Evolutionary conservation across 805 yeast species (phyloP), one percentile per base, ranked within the genome.

Genomic region (Saturnispora sanitii): DNA sequence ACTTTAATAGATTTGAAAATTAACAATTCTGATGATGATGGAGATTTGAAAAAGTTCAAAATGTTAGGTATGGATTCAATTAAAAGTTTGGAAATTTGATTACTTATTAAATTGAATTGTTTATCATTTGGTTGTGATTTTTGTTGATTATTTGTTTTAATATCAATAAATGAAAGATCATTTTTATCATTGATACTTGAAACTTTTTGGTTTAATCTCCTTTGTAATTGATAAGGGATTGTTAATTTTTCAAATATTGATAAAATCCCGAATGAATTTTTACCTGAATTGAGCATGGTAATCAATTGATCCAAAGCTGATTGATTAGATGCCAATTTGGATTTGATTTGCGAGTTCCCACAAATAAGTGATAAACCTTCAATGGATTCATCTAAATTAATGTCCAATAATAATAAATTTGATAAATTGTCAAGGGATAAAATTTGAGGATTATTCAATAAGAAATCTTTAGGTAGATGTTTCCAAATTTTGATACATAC

Each of bases 401-500:
- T 35, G 19, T 73, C 64, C 1, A 58, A 56, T 9, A 57, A 62
- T 13, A 54, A 39, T 4, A 49, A 37, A 8, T 44, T 44, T 53
- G 64, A 49, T 51, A 63, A 51, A 13, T 57, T 51, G 17, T 60
- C 52, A 18, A 71, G 44, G 2, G 62, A 55, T 12, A 63, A 52
- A 3, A 67, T 37, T 6, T 54, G 51, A 11, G 53, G 35, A 21
- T 54, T 48, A n/a, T 56, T 61, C 26, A 51, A 43, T 4, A 58
- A 22, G 7, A 43, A 20, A 26, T 55, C 58, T 19, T 65, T 54
- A 32, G 67, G 62, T 0, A 71, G 56, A 41, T 69, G 65, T 38
- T 69, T 68, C 82, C 82, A 77, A 2, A 75, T 56, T 53, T 79
- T 79, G 6, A 75, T 58, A n/a, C 31, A 23, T 8, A 40, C 30